Conservation (phyloP, 371 early-diverging fungal genomes). For the Parasitella parasitica region DNA sequence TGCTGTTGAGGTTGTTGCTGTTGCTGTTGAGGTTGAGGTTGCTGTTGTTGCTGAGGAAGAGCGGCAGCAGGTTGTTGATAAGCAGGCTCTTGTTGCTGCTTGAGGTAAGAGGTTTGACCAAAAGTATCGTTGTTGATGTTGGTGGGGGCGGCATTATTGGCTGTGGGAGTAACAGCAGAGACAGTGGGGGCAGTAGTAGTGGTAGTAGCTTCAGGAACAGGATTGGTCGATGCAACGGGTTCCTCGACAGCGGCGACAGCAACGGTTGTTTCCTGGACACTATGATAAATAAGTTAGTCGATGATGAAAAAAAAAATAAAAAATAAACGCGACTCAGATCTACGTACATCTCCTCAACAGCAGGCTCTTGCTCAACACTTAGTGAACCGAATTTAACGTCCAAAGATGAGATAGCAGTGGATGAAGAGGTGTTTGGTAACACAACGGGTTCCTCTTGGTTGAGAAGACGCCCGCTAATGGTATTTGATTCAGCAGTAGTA, state of each 20-base stretch:
- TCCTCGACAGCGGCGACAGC: background rate
- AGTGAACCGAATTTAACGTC: conserved; percentile 84
- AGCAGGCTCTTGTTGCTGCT: conserved; percentile 21
- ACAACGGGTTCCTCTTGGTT: conserved; percentile 88
- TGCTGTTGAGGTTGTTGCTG: conserved; percentile 19
- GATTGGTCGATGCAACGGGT: conserved; percentile 7
- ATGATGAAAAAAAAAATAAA: background rate
- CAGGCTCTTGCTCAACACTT: conserved; percentile 45
- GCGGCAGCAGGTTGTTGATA: conserved; percentile 11
- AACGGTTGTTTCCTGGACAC: conserved; percentile 12
- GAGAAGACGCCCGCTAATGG: conserved; percentile 46
- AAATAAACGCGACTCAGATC: background rate
- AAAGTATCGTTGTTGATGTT: background rate
- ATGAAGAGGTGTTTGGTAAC: conserved; percentile 60
- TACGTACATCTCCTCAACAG: conserved; percentile 21
- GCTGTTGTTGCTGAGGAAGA: conserved; percentile 24
- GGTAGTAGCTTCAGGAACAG: background rate
- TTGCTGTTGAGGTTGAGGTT: conserved; percentile 9
- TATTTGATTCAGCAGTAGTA: conserved; percentile 10
- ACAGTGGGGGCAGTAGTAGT: conserved; percentile 6
- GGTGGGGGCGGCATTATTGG: conserved; percentile 13
- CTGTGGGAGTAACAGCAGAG: conserved; percentile 8
- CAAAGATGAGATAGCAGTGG: conserved; percentile 57
- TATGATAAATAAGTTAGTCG: background rate
- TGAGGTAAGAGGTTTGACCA: conserved; percentile 9